These are phyloP conservation scores for Lenzites betulinus DNA, from an alignment of 768 basidiomycete genomes.

Conservation along the genomic window DNA sequence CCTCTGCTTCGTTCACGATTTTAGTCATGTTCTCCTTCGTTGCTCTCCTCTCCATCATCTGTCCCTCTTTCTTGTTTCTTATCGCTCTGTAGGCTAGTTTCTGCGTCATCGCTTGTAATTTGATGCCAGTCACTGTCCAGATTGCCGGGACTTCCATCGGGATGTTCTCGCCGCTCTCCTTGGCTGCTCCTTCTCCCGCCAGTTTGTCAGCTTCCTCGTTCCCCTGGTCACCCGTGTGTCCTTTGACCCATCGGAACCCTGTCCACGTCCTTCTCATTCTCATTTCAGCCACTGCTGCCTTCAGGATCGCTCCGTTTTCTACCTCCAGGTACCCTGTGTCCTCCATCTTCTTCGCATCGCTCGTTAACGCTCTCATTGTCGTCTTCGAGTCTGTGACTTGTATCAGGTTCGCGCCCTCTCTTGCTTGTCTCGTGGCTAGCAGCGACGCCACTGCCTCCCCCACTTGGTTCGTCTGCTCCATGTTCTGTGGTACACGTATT, in stretches of 20 bases:
- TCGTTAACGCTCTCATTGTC: conserved; percentile 14
- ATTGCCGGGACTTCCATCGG: not conserved
- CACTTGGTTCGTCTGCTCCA: not conserved
- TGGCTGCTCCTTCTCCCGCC: not conserved
- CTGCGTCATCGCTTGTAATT: not conserved
- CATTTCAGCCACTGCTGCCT: not conserved
- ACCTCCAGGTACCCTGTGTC: conserved; percentile 29
- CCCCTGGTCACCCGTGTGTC: not conserved
- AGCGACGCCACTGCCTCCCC: not conserved
- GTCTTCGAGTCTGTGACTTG: conserved; percentile 27
- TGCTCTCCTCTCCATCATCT: not conserved
- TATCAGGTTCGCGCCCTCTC: not conserved
- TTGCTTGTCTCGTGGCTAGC: not conserved
- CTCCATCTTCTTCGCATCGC: conserved; percentile 26
- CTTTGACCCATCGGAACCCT: conserved; percentile 4
- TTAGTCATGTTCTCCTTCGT: not conserved
- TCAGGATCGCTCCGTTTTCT: conserved; percentile 14
- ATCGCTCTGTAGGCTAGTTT: not conserved
- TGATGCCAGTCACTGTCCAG: not conserved
- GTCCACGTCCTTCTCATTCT: not conserved
- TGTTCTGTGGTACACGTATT: not conserved
- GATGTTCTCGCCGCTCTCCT: not conserved
- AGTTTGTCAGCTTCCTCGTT: conserved; percentile 4
- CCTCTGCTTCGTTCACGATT: not conserved
- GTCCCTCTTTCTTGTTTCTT: not conserved